phyloP scores from a whole-genome alignment of 2,329 filamentous ascomycete genomes.

The Aspergillus novofumigatus region DNA sequence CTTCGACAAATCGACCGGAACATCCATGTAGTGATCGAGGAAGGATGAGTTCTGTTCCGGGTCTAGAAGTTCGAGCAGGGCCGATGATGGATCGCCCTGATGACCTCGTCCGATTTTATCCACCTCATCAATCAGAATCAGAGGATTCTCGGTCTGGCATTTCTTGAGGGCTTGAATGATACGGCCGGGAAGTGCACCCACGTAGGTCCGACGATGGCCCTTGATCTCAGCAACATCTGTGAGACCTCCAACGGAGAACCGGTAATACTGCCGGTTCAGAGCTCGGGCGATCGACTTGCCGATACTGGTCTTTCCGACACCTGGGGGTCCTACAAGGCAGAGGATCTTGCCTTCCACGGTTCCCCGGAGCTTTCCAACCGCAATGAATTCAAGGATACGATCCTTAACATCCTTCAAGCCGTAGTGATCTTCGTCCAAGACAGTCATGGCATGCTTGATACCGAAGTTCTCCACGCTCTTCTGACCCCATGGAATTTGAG shows the following conservation, averaged over 20 bases:
- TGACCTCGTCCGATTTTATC: slow-evolving; percentile 97
- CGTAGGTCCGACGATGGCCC: slow-evolving; percentile 92
- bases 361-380: slow-evolving; percentile 91
- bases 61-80: slow-evolving; percentile 86
- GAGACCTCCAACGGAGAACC: slow-evolving; percentile 94
- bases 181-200: slow-evolving; percentile 88
- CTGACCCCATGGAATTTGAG: slow-evolving; percentile 95
- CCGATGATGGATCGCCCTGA: slow-evolving; percentile 93
- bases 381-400: slow-evolving; percentile 95
- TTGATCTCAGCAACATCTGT: slow-evolving; percentile 99
- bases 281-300: slow-evolving; percentile 96
- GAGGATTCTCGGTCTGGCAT: slow-evolving; percentile 95
- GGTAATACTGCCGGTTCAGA: slow-evolving; percentile 92
- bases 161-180: slow-evolving; percentile 99
- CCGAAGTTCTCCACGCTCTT: slow-evolving; percentile 95
- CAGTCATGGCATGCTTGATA: slow-evolving; percentile 82
- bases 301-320: slow-evolving; percentile 98
- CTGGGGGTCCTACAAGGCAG: slow-evolving; percentile 94
- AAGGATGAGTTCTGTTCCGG: slow-evolving; percentile 97
- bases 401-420: slow-evolving; percentile 98
- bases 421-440: slow-evolving; percentile 94
- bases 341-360: slow-evolving; percentile 98
- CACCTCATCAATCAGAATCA: slow-evolving; percentile 94
- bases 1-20: slow-evolving; percentile 94
- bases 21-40: slow-evolving; percentile 97